Evolutionary conservation across 1,139 yeast species (phyloP).

Genomic region (Saccharomyces pastorianus): DNA sequence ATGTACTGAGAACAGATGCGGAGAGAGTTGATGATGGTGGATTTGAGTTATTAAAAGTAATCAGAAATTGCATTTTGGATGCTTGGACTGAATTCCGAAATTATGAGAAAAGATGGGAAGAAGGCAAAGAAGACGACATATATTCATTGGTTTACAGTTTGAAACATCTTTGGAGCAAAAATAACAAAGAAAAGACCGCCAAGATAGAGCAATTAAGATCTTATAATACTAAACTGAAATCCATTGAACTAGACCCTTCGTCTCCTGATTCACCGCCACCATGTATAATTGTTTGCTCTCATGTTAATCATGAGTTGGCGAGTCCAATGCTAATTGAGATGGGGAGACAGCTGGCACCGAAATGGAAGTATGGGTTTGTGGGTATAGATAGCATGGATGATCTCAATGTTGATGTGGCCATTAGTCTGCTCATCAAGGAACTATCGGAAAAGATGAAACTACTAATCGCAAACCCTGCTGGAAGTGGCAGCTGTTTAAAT

Average conservation of each 20-base stretch:
- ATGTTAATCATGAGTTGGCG: slow-evolving; percentile 44
- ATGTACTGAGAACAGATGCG: slow-evolving; percentile 6
- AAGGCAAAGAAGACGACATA: slow-evolving; percentile 58
- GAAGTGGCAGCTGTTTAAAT: not conserved
- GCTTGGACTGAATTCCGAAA: slow-evolving; percentile 65
- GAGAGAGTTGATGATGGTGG: slow-evolving; percentile 33
- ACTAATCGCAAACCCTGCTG: not conserved
- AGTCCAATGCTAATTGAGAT: slow-evolving; percentile 50
- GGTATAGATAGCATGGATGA: slow-evolving; percentile 46
- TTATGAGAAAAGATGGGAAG: slow-evolving; percentile 48
- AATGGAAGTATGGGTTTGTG: slow-evolving; percentile 60
- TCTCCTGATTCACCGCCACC: slow-evolving; percentile 56
- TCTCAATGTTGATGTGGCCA: slow-evolving; percentile 44
- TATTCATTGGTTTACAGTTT: slow-evolving; percentile 52
- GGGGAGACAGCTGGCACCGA: slow-evolving; percentile 47
- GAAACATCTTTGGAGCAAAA: slow-evolving; percentile 47
- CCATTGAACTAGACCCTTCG: slow-evolving; percentile 37
- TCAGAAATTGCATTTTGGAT: slow-evolving; percentile 50
- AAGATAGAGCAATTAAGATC: slow-evolving; percentile 22
- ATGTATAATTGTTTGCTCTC: slow-evolving; percentile 57
- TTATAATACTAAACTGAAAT: slow-evolving; percentile 17
- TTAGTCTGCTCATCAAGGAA: slow-evolving; percentile 53
- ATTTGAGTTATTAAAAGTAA: slow-evolving; percentile 40
- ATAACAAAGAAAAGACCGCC: slow-evolving; percentile 25
- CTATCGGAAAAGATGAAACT: slow-evolving; percentile 41